phyloP scores from a whole-genome alignment of 2,329 filamentous ascomycete genomes.

The Ceratocystis alfenasii region DNA sequence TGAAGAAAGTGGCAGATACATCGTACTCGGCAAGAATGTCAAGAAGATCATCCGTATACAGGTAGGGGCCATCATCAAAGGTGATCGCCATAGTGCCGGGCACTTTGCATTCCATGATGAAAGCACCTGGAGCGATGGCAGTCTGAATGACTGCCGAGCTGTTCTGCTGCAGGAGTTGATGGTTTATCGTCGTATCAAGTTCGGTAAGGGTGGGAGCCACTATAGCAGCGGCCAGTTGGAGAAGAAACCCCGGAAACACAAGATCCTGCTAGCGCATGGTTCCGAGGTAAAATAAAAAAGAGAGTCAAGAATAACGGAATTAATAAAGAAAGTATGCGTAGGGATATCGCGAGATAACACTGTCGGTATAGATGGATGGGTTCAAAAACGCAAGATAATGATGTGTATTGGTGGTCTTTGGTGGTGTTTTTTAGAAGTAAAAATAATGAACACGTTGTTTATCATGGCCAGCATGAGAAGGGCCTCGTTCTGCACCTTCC shows the following conservation, averaged over 20 bases:
- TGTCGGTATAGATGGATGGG: not conserved
- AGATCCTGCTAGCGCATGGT: slow-evolving; percentile 8
- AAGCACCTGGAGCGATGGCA: slow-evolving; percentile 15
- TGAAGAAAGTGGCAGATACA: slow-evolving; percentile 32
- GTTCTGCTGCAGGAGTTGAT: not conserved
- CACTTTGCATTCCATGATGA: slow-evolving; percentile 26
- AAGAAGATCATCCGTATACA: slow-evolving; percentile 34
- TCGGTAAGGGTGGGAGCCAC: slow-evolving; percentile 9
- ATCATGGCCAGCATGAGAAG: not conserved
- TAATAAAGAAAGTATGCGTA: slow-evolving; percentile 2
- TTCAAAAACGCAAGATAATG: slow-evolving; percentile 6
- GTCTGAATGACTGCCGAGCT: slow-evolving; percentile 2
- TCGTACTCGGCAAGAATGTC: slow-evolving; percentile 29
- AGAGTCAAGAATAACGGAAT: not conserved
- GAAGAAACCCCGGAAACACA: slow-evolving; percentile 4
- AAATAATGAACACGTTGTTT: slow-evolving; percentile 3
- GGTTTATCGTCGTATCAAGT: not conserved
- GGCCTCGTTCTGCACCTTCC: not conserved
- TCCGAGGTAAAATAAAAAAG: not conserved
- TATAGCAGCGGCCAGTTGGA: slow-evolving; percentile 5
- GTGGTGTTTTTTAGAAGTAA: not conserved
- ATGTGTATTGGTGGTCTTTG: not conserved
- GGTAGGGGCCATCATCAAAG: slow-evolving; percentile 38
- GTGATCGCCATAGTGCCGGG: slow-evolving; percentile 35
- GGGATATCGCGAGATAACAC: not conserved